Evolutionary conservation across 2,329 filamentous ascomycete species (phyloP).

Genomic region (Cytospora chrysosperma): DNA sequence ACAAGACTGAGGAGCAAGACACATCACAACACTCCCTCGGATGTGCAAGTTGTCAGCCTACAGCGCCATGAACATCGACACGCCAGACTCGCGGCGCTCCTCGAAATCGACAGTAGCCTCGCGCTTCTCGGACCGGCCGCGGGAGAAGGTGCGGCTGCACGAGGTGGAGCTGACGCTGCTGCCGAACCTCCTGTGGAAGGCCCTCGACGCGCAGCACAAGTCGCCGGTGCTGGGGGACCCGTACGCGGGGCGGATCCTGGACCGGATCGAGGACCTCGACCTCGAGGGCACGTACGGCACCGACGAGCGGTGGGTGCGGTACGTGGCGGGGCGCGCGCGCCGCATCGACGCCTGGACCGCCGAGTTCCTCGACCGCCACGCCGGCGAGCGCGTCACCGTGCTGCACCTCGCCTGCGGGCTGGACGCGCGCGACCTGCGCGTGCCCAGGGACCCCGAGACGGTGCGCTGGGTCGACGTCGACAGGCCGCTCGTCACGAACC

Average conservation of each 20-base stretch:
- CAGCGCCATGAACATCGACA: not conserved
- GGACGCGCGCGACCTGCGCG: slow-evolving; percentile 15
- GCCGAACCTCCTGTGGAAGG: not conserved
- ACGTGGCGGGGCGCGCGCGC: slow-evolving; percentile 3
- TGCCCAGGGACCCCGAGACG: not conserved
- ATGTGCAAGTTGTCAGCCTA: not conserved
- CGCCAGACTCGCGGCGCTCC: slow-evolving; percentile 5
- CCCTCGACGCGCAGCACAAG: not conserved
- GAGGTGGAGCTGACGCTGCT: not conserved
- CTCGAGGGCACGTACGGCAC: slow-evolving; percentile 1
- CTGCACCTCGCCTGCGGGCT: slow-evolving; percentile 23
- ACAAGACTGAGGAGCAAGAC: not conserved
- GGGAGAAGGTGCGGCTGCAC: not conserved
- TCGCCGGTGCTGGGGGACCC: not conserved
- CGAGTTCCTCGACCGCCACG: slow-evolving; percentile 5
- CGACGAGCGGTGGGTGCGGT: slow-evolving; percentile 17
- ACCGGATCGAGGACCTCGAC: slow-evolving; percentile 3
- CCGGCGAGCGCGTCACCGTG: slow-evolving; percentile 13
- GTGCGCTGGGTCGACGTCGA: slow-evolving; percentile 24
- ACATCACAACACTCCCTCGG: not conserved
- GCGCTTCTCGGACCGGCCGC: not conserved
- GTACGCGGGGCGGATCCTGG: not conserved
- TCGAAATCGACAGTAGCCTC: slow-evolving; percentile 1
- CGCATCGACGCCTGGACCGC: slow-evolving; percentile 15
- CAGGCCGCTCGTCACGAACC: slow-evolving; percentile 15